phyloP scores from a whole-genome alignment of 1,139 yeast species.

The Chernovozyma aurita region DNA sequence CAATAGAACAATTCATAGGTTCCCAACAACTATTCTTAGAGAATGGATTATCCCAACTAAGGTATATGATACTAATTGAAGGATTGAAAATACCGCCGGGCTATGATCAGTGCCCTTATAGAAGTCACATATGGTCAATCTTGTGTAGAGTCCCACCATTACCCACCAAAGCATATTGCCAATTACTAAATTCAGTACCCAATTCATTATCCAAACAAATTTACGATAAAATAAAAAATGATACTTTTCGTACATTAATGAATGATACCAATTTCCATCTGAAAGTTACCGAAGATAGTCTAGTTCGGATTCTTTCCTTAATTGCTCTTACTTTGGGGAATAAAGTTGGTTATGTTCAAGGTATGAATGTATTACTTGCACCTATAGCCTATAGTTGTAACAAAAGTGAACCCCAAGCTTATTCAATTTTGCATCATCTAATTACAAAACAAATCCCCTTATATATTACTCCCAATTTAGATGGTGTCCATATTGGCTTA shows the following conservation, averaged over 20 bases:
- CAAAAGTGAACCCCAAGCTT: slow-evolving; percentile 85
- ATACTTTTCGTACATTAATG: slow-evolving; percentile 81
- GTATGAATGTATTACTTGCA: slow-evolving; percentile 83
- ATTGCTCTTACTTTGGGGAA: slow-evolving; percentile 51
- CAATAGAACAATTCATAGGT: slow-evolving; percentile 60
- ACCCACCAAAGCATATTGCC: slow-evolving; percentile 49
- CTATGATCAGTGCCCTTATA: slow-evolving; percentile 56
- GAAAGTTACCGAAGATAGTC: slow-evolving; percentile 63
- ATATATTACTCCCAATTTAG: slow-evolving; percentile 71
- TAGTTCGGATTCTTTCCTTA: slow-evolving; percentile 69
- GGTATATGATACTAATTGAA: slow-evolving; percentile 75
- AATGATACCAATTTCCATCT: slow-evolving; percentile 65
- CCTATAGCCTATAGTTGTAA: slow-evolving; percentile 72
- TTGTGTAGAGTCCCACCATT: slow-evolving; percentile 61
- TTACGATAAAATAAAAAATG: slow-evolving; percentile 74
- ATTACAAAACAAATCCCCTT: slow-evolving; percentile 65
- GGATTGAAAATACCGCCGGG: slow-evolving; percentile 58
- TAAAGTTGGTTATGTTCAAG: slow-evolving; percentile 71
- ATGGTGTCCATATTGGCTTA: slow-evolving; percentile 81
- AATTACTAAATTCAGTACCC: slow-evolving; percentile 55
- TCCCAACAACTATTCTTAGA: slow-evolving; percentile 60
- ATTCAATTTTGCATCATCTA: slow-evolving; percentile 59
- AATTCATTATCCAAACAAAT: slow-evolving; percentile 38
- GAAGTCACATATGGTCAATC: slow-evolving; percentile 81
- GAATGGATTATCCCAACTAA: slow-evolving; percentile 70